These are phyloP conservation scores for Rhizophlyctis rosea DNA, from an alignment of 192 early-diverging fungal genomes.

Conservation along the genomic window DNA sequence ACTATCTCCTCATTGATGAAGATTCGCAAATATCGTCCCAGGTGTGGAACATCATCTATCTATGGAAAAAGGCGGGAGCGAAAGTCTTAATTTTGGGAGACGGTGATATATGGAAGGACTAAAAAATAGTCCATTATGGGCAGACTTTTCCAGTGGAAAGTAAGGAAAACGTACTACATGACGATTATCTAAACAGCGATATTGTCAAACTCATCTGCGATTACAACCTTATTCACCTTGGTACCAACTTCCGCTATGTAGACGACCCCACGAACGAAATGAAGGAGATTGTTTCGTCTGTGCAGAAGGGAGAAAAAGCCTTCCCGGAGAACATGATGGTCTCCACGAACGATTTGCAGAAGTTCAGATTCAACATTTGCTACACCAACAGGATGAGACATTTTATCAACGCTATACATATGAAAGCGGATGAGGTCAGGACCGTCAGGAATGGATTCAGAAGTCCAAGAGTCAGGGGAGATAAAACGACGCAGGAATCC, in stretches of 20 bases:
- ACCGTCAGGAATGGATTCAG: background rate
- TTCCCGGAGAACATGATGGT: background rate
- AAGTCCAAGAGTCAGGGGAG: background rate
- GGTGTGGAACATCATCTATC: constrained; percentile 13
- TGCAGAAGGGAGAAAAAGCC: background rate
- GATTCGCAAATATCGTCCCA: constrained; percentile 17
- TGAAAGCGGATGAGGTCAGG: background rate
- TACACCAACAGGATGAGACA: constrained; percentile 19
- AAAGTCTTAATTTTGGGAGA: constrained; percentile 13
- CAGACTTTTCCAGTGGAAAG: constrained; percentile 15
- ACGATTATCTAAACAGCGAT: constrained; percentile 11
- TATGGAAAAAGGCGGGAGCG: constrained; percentile 5
- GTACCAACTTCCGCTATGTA: constrained; percentile 5
- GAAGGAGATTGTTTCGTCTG: background rate
- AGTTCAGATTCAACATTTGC: constrained; percentile 12
- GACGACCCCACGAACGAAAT: constrained; percentile 13
- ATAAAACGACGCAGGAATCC: constrained; percentile 14
- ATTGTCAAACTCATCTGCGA: constrained; percentile 5
- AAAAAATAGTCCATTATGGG: too few relatives aligned
- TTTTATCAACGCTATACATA: constrained; percentile 10
- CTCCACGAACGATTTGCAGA: background rate
- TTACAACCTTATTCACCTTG: constrained; percentile 2
- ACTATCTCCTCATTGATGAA: constrained; percentile 15
- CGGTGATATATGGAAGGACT: too few relatives aligned
- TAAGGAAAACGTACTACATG: background rate